phyloP scores from a whole-genome alignment of 2,329 filamentous ascomycete species.

The Emmonsiellopsis sp. region DNA sequence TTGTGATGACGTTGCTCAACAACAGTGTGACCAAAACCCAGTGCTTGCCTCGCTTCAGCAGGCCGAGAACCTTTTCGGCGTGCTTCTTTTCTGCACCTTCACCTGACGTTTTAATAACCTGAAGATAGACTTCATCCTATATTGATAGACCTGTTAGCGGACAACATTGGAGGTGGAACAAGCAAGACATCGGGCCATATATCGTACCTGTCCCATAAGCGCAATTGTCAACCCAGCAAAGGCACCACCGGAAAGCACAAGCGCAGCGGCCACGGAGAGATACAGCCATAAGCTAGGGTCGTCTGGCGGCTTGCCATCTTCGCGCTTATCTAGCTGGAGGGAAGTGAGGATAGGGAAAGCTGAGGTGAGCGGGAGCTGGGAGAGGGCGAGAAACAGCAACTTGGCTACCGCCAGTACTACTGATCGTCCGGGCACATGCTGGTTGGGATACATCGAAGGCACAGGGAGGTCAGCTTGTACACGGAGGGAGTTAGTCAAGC shows the following conservation, averaged over 20 bases:
- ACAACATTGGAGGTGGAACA: neutral
- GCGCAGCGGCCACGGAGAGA: slow-evolving; percentile 62
- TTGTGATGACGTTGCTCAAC: slow-evolving; percentile 93
- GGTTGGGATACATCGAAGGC: slow-evolving; percentile 16
- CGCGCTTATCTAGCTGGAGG: slow-evolving; percentile 13
- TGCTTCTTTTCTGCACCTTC: slow-evolving; percentile 80
- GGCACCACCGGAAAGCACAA: slow-evolving; percentile 81
- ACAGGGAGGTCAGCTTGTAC: neutral
- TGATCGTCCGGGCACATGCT: slow-evolving; percentile 28
- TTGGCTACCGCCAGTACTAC: slow-evolving; percentile 33
- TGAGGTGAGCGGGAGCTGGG: slow-evolving; percentile 28
- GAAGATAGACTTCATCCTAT: slow-evolving; percentile 91
- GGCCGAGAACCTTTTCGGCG: slow-evolving; percentile 66
- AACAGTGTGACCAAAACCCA: slow-evolving; percentile 95
- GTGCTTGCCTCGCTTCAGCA: slow-evolving; percentile 85
- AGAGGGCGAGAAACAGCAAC: slow-evolving; percentile 27
- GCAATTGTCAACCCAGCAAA: slow-evolving; percentile 79
- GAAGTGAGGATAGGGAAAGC: slow-evolving; percentile 25
- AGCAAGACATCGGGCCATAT: neutral
- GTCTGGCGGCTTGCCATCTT: slow-evolving; percentile 42
- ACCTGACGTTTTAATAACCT: slow-evolving; percentile 80
- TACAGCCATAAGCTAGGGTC: slow-evolving; percentile 71
- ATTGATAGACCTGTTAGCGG: neutral
- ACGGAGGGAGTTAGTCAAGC: no score
- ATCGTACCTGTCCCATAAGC: slow-evolving; percentile 51